These are phyloP conservation scores for Coriolopsis trogii DNA, from an alignment of 1,284 basidiomycete genomes.

Conservation along the genomic window DNA sequence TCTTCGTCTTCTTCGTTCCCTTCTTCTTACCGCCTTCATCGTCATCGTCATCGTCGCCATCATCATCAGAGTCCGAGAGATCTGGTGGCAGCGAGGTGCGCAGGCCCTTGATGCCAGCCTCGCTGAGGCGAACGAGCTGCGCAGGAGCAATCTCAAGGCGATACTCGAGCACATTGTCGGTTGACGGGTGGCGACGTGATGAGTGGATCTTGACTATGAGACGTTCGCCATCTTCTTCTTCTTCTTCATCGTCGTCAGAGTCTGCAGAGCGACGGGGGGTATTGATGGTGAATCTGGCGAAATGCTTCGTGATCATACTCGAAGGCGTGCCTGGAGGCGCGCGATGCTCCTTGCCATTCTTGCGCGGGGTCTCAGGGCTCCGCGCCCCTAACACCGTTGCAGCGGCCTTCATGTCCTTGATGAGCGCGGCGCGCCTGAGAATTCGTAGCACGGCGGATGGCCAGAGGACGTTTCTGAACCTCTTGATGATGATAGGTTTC, in stretches of 20 bases:
- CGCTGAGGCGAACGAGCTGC: constrained; percentile 62
- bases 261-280: constrained; percentile 17
- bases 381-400: neutral
- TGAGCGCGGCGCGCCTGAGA: constrained; percentile 58
- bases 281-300: constrained; percentile 47
- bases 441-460: constrained; percentile 66
- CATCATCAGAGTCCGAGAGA: constrained; percentile 44
- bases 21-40: constrained; percentile 36
- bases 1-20: constrained; percentile 39
- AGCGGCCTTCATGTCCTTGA: constrained; percentile 38
- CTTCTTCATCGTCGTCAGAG: constrained; percentile 26
- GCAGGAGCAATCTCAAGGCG: constrained; percentile 71
- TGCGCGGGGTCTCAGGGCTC: constrained; percentile 42
- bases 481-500: constrained; percentile 74
- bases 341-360: constrained; percentile 30
- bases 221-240: constrained; percentile 33
- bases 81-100: constrained; percentile 53
- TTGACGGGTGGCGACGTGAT: constrained; percentile 59
- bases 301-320: constrained; percentile 56
- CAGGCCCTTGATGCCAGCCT: constrained; percentile 64
- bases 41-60: constrained; percentile 32
- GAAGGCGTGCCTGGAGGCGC: constrained; percentile 50
- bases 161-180: constrained; percentile 71
- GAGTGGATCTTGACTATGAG: constrained; percentile 51
- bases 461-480: constrained; percentile 80